These are phyloP conservation scores for Aphanocladium album DNA, from an alignment of 2,329 filamentous ascomycete genomes.

Conservation along the genomic window DNA sequence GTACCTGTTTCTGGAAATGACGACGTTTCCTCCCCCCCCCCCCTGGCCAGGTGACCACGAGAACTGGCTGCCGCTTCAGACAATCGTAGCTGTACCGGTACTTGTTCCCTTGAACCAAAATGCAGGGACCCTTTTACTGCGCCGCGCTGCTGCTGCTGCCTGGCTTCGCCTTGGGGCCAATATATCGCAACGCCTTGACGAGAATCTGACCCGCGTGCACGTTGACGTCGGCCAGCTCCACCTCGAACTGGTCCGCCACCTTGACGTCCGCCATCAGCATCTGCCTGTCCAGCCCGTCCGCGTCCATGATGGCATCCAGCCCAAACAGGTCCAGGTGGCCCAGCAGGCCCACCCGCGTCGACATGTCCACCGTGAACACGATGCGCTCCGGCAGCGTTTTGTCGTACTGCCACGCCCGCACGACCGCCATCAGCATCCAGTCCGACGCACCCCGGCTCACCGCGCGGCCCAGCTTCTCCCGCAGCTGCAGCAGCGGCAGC, in stretches of 20 bases:
- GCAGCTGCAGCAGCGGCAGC: constrained; percentile 46
- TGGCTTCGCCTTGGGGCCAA: too few relatives aligned
- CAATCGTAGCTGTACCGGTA: too few relatives aligned
- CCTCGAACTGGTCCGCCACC: constrained; percentile 50
- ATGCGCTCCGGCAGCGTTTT: constrained; percentile 43
- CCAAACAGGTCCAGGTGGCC: constrained; percentile 50
- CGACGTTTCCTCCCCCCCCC: too few relatives aligned
- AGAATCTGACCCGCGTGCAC: constrained; percentile 40
- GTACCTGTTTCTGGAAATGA: too few relatives aligned
- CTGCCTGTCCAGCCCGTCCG: constrained; percentile 33
- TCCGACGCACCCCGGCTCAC: constrained; percentile 41
- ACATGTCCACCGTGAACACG: constrained; percentile 40
- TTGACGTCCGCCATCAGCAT: constrained; percentile 38
- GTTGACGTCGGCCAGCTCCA: constrained; percentile 50
- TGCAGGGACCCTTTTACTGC: too few relatives aligned
- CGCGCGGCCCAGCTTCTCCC: constrained; percentile 45
- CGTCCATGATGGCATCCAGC: constrained; percentile 36
- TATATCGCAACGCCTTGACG: constrained; percentile 37
- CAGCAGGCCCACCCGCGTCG: constrained; percentile 29
- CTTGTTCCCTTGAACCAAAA: too few relatives aligned
- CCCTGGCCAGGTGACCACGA: too few relatives aligned
- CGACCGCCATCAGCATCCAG: constrained; percentile 56
- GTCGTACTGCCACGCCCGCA: constrained; percentile 56
- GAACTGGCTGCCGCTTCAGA: too few relatives aligned
- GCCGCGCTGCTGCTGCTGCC: too few relatives aligned